phyloP scores from a whole-genome alignment of 225 moss, liverwort and hornwort species.

The Antitrichia curtipendula region DNA sequence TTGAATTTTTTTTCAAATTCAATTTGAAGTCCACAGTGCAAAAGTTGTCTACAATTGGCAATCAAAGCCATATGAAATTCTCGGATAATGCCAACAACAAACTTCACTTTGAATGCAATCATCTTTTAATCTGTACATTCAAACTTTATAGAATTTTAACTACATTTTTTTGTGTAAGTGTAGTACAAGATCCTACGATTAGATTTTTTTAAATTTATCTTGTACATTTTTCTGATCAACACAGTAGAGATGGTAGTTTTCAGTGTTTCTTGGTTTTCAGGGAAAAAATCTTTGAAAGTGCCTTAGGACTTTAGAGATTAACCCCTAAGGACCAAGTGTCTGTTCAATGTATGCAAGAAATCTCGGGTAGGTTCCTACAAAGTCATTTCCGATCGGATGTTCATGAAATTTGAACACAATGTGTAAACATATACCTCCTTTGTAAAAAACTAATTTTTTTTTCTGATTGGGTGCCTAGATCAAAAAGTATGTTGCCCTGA shows the following conservation, averaged over 20 bases:
- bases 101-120: not conserved
- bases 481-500: no score
- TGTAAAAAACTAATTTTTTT: no score
- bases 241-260: not conserved
- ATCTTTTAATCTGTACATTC: not conserved
- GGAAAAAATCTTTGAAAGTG: not conserved
- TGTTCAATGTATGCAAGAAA: no score
- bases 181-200: not conserved
- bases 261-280: not conserved
- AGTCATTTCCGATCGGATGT: no score
- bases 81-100: not conserved
- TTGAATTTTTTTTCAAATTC: not conserved
- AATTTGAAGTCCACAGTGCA: not conserved
- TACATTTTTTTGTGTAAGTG: not conserved
- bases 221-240: not conserved
- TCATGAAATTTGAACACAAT: no score
- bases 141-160: not conserved
- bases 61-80: not conserved
- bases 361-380: no score
- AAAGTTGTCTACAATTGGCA: rapidly evolving
- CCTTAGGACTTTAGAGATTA: not conserved
- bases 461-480: no score
- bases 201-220: not conserved
- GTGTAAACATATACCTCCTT: no score
- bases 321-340: no score